These are phyloP conservation scores for Neofusicoccum laricinum DNA, from an alignment of 2,329 filamentous ascomycete genomes.

Conservation along the genomic window DNA sequence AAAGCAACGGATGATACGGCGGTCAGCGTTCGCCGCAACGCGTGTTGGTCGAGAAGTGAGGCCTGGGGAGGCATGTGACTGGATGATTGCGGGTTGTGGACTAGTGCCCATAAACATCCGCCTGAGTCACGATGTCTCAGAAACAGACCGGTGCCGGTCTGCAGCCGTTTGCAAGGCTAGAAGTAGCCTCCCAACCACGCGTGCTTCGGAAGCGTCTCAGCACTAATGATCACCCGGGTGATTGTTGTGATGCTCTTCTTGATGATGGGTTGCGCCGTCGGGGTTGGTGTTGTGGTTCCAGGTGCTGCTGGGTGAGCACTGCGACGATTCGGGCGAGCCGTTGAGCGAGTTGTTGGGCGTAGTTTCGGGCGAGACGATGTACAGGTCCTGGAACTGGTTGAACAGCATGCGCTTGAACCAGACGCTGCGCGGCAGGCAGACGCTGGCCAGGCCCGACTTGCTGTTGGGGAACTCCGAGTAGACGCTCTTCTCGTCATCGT, in stretches of 20 bases:
- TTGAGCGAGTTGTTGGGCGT: constrained; percentile 35
- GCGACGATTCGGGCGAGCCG: constrained; percentile 36
- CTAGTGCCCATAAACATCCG: neutral
- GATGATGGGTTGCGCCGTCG: neutral
- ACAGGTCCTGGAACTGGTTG: constrained; percentile 47
- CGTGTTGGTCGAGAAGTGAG: neutral
- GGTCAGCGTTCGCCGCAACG: neutral
- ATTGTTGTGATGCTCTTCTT: neutral
- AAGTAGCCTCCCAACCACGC: neutral
- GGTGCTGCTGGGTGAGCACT: constrained; percentile 30
- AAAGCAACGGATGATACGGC: neutral
- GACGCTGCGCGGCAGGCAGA: constrained; percentile 43
- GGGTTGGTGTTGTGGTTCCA: neutral
- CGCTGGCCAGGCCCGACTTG: constrained; percentile 46
- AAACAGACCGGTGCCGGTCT: neutral
- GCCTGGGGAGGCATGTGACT: neutral
- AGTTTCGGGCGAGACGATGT: constrained; percentile 45
- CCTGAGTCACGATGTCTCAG: constrained; percentile 4
- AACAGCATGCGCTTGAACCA: constrained; percentile 47
- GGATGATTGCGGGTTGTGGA: neutral
- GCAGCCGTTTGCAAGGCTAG: neutral
- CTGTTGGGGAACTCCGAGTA: constrained; percentile 33
- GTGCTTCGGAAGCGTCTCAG: neutral
- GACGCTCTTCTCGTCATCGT: constrained; percentile 32
- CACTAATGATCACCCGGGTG: neutral